These are phyloP conservation scores for Grigorovia yakushimaensis DNA, from an alignment of 805 yeast species.

Conservation along the genomic window DNA sequence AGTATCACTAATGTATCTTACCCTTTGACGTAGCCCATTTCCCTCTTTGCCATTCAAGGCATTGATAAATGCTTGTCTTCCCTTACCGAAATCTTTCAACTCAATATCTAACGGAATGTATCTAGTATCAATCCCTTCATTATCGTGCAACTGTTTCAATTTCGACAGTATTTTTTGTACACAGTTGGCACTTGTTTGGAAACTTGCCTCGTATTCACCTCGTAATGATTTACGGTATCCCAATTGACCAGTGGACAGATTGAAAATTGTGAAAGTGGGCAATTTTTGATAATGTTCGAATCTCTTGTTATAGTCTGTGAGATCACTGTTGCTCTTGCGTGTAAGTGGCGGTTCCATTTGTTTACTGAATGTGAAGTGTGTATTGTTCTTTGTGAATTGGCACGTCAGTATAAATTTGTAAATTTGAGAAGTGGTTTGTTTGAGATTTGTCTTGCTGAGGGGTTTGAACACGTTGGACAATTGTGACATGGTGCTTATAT, in stretches of 20 bases:
- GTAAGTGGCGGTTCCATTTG: constrained; percentile 37
- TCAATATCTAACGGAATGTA: constrained; percentile 49
- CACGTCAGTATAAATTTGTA: constrained; percentile 64
- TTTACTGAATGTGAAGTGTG: constrained; percentile 65
- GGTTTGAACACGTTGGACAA: constrained; percentile 4
- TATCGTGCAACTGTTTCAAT: no score
- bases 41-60: constrained; percentile 91
- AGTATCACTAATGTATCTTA: constrained; percentile 64
- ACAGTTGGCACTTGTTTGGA: constrained; percentile 68
- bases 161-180: constrained; percentile 56
- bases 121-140: not conserved
- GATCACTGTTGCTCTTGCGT: no score
- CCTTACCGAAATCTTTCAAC: constrained; percentile 77
- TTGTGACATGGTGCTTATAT: not conserved
- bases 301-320: constrained; percentile 46
- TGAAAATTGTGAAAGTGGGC: constrained; percentile 63
- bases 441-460: not conserved
- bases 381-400: constrained; percentile 71
- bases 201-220: constrained; percentile 88
- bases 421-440: not conserved
- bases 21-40: constrained; percentile 47
- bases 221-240: constrained; percentile 88
- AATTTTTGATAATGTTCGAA: constrained; percentile 69
- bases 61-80: constrained; percentile 75
- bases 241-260: constrained; percentile 70